Conservation (phyloP, 1,284 basidiomycete species). For the Tilletia setariae region DNA sequence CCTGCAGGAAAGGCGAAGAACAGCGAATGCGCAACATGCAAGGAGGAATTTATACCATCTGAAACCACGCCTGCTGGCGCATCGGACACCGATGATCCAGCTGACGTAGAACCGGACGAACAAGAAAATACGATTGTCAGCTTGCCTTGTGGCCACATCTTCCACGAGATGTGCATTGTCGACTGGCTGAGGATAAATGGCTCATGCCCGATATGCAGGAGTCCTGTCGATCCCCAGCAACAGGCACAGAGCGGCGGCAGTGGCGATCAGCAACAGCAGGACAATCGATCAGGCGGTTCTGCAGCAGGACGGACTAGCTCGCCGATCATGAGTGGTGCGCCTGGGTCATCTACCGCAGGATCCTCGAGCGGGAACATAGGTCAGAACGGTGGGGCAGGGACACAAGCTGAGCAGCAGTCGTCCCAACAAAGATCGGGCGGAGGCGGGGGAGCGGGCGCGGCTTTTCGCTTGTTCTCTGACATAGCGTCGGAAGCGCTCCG, state of each 20-base stretch:
- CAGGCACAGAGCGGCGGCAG: no score
- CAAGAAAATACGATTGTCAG: conserved; percentile 37
- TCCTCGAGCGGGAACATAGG: background rate
- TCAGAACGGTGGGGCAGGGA: no score
- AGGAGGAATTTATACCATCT: conserved; percentile 37
- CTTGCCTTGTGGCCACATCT: conserved; percentile 44
- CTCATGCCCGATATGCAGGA: conserved; percentile 45
- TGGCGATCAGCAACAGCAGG: no score
- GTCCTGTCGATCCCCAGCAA: conserved; percentile 23
- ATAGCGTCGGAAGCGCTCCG: conserved; percentile 1
- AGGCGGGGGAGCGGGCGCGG: background rate
- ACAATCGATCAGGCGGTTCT: no score
- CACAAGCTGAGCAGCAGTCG: no score
- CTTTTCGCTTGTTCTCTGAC: background rate
- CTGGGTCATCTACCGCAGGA: background rate
- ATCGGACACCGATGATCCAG: conserved; percentile 24
- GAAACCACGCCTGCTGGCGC: background rate
- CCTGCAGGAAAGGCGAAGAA: conserved; percentile 30
- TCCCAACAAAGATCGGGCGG: background rate
- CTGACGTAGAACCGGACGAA: conserved; percentile 21
- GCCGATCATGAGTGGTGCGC: background rate
- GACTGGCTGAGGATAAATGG: conserved; percentile 43
- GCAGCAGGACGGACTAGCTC: background rate
- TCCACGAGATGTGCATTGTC: conserved; percentile 44
- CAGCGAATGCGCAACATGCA: conserved; percentile 45